Conservation (phyloP, 306 rosid genomes). For the Lathyrus tuberosus region DNA sequence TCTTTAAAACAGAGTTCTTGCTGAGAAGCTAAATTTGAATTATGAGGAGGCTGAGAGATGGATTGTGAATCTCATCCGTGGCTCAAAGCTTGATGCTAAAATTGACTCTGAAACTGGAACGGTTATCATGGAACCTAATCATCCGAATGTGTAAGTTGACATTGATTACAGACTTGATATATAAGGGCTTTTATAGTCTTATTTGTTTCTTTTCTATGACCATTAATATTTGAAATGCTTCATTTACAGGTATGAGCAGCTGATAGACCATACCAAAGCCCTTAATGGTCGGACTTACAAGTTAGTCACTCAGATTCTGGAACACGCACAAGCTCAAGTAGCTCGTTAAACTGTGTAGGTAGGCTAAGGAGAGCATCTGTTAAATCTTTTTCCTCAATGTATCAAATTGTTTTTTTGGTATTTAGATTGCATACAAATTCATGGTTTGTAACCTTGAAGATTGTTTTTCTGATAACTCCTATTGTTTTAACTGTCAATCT, state of each 20-base stretch:
- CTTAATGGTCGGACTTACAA: constrained; percentile 80
- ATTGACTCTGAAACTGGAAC: constrained; percentile 75
- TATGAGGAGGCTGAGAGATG: constrained; percentile 96
- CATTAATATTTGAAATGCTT: constrained; percentile 5
- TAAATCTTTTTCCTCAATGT: constrained; percentile 10
- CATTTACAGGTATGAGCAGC: constrained; percentile 76
- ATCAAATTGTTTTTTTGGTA: constrained; percentile 33
- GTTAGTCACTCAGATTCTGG: constrained; percentile 68
- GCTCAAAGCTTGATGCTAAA: constrained; percentile 88
- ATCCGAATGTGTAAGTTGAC: constrained; percentile 81
- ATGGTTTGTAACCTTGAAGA: constrained; percentile 21
- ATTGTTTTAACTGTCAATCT: not conserved
- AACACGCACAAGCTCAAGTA: constrained; percentile 65
- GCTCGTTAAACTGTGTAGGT: constrained; percentile 52
- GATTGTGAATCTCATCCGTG: constrained; percentile 78
- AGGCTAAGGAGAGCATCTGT: constrained; percentile 26
- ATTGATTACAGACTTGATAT: constrained; percentile 12
- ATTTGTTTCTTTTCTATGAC: not conserved
- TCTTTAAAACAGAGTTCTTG: constrained; percentile 70
- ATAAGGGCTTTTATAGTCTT: constrained; percentile 27
- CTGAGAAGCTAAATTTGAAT: constrained; percentile 86
- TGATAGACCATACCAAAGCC: constrained; percentile 85
- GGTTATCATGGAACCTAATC: constrained; percentile 80
- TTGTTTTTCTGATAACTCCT: constrained; percentile 24
- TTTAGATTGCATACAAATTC: constrained; percentile 35